Percentiles rank a stretch among this genome's conserved stretches.
These are phyloP conservation scores for Globisporangium perplexum DNA, from an alignment of 352 stramenopile genomes.

Conservation along the genomic window DNA sequence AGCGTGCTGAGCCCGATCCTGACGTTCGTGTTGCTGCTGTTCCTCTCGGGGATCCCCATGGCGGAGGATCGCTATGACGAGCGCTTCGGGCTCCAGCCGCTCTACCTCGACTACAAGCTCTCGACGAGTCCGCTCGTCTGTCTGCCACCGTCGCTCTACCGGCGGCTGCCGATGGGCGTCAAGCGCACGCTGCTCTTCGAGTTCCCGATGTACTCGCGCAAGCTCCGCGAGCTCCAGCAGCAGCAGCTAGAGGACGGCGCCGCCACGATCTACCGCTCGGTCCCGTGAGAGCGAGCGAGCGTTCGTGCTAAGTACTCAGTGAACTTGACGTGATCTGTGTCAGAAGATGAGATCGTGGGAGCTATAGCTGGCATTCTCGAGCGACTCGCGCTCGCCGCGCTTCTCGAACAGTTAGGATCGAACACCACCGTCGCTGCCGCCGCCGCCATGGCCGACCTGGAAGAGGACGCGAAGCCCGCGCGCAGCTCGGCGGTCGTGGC, in stretches of 20 bases:
- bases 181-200: constrained; percentile 52
- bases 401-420: too few species aligned
- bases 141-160: constrained; percentile 41
- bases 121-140: constrained; percentile 55
- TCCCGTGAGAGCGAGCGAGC: constrained; percentile 11
- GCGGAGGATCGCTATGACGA: constrained; percentile 58
- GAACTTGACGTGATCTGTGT: too few species aligned
- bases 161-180: constrained; percentile 21
- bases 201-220: constrained; percentile 49
- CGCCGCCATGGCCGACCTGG: too few species aligned
- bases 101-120: constrained; percentile 64
- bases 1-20: constrained; percentile 42
- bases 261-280: constrained; percentile 23
- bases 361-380: too few species aligned
- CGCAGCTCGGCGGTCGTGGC: neutral
- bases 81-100: constrained; percentile 43
- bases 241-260: constrained; percentile 8
- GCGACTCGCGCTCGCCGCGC: too few species aligned
- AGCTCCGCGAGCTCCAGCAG: constrained; percentile 24
- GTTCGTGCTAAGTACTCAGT: too few species aligned
- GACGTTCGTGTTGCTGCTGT: constrained; percentile 63
- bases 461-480: neutral
- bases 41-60: constrained; percentile 59
- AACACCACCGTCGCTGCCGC: too few species aligned
- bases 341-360: too few species aligned